These are phyloP conservation scores for Candida xiaguanensis DNA, from an alignment of 805 yeast species.

Conservation along the genomic window DNA sequence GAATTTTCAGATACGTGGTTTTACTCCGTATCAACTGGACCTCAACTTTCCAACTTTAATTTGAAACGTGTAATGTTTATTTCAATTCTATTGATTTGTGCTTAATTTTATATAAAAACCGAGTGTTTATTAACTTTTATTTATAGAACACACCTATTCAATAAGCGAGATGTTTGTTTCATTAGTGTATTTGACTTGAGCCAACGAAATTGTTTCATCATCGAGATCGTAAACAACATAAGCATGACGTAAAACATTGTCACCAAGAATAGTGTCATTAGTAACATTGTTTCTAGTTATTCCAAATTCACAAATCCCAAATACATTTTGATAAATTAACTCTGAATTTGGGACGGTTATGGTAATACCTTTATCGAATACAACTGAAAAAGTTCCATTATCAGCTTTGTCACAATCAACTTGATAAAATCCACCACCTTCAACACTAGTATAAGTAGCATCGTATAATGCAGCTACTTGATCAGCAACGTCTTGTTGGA, in stretches of 20 bases:
- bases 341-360: slow-evolving; percentile 46
- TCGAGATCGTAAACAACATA: slow-evolving; percentile 66
- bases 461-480: neutral
- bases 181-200: slow-evolving; percentile 24
- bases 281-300: slow-evolving; percentile 7
- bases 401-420: slow-evolving; percentile 6
- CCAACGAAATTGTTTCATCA: slow-evolving; percentile 52
- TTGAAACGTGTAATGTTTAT: too few species aligned
- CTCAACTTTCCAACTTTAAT: too few species aligned
- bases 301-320: slow-evolving; percentile 25
- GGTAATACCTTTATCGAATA: slow-evolving; percentile 10
- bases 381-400: neutral
- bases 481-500: slow-evolving; percentile 33
- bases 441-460: neutral
- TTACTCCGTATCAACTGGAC: too few species aligned
- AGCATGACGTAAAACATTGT: slow-evolving; percentile 58
- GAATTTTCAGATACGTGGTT: too few species aligned
- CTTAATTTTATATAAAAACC: too few species aligned
- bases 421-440: neutral
- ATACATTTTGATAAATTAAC: slow-evolving; percentile 11
- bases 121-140: too few species aligned
- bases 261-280: slow-evolving; percentile 46
- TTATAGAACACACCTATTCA: too few species aligned
- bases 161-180: slow-evolving; percentile 13
- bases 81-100: too few species aligned